A percentile compares a stretch with the other conserved stretches of the same genome.
phyloP scores from a whole-genome alignment of 768 basidiomycete genomes.

The Chalciporus chontae region DNA sequence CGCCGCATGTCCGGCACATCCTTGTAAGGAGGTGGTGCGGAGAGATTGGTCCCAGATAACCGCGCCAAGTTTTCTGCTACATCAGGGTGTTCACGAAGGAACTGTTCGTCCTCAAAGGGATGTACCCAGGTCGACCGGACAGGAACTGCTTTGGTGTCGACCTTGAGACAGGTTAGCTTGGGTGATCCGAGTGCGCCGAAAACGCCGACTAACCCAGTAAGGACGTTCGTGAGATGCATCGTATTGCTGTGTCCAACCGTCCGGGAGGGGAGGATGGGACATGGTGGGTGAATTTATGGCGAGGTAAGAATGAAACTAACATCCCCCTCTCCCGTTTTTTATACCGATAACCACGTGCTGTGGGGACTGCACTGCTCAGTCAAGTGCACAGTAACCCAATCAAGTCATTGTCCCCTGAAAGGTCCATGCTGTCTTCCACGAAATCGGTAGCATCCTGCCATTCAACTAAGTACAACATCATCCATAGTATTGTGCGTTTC shows the following conservation, averaged over 20 bases:
- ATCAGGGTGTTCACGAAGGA: conserved; percentile 53
- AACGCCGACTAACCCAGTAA: conserved; percentile 44
- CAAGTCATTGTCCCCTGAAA: too few species aligned
- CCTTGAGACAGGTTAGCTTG: conserved; percentile 33
- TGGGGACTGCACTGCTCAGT: neutral
- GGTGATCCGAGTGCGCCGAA: neutral
- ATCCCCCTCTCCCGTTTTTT: neutral
- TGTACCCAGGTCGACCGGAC: conserved; percentile 71
- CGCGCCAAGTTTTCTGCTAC: conserved; percentile 34
- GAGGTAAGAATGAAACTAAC: neutral
- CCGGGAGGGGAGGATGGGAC: conserved; percentile 42
- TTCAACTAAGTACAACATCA: too few species aligned
- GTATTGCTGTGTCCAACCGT: conserved; percentile 53
- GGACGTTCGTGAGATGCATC: conserved; percentile 40
- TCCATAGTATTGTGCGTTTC: too few species aligned
- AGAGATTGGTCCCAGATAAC: neutral
- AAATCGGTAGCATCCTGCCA: too few species aligned
- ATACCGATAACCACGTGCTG: conserved; percentile 13
- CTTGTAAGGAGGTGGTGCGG: conserved; percentile 29
- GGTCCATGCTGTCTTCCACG: too few species aligned
- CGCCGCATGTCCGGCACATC: conserved; percentile 18
- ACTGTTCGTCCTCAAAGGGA: conserved; percentile 67
- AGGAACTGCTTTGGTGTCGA: conserved; percentile 60
- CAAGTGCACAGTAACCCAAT: too few species aligned
- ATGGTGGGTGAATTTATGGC: conserved; percentile 7